A percentile compares a stretch with the other conserved stretches of the same genome.
Evolutionary conservation across 108 stramenopile genomes (phyloP).

Genomic region (Cyclotella kingstonii): DNA sequence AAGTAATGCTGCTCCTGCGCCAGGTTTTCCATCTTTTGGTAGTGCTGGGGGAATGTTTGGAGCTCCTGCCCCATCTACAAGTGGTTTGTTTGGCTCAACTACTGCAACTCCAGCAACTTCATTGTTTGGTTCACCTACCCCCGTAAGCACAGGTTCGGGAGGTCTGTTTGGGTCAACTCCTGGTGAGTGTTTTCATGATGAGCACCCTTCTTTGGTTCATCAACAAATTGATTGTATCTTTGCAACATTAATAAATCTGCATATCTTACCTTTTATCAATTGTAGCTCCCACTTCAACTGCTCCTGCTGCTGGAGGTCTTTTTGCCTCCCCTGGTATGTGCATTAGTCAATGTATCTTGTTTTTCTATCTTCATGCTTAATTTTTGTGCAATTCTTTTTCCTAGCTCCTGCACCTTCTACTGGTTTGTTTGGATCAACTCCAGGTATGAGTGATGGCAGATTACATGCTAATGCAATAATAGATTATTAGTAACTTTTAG

Average conservation of each 20-base stretch:
- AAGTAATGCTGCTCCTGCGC: conserved; percentile 7
- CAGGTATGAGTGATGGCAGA: too few relatives aligned
- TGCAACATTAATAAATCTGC: background rate
- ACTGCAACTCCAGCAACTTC: background rate
- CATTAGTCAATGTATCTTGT: too few relatives aligned
- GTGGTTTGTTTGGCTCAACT: conserved; percentile 49
- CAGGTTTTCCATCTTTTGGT: conserved; percentile 1
- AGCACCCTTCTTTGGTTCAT: too few relatives aligned
- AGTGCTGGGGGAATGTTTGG: conserved; percentile 31
- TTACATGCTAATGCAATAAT: too few relatives aligned
- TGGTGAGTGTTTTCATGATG: conserved; percentile 1
- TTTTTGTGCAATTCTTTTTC: conserved; percentile 12
- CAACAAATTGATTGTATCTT: too few relatives aligned
- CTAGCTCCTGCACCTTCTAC: conserved; percentile 42
- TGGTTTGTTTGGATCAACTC: conserved; percentile 44
- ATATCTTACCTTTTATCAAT: too few relatives aligned
- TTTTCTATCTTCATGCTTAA: background rate
- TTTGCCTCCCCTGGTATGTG: conserved; percentile 61
- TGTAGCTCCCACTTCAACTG: conserved; percentile 33
- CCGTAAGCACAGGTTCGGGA: conserved; percentile 40
- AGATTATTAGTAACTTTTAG: too few relatives aligned
- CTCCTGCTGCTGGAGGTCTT: conserved; percentile 41
- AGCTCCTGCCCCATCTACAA: conserved; percentile 43
- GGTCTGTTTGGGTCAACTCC: conserved; percentile 43
- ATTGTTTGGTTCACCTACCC: conserved; percentile 12